Percentiles rank a stretch among this genome's conserved stretches.
Evolutionary conservation across 345 rosid genomes (phyloP).

Genomic region (Triadica sebifera): DNA sequence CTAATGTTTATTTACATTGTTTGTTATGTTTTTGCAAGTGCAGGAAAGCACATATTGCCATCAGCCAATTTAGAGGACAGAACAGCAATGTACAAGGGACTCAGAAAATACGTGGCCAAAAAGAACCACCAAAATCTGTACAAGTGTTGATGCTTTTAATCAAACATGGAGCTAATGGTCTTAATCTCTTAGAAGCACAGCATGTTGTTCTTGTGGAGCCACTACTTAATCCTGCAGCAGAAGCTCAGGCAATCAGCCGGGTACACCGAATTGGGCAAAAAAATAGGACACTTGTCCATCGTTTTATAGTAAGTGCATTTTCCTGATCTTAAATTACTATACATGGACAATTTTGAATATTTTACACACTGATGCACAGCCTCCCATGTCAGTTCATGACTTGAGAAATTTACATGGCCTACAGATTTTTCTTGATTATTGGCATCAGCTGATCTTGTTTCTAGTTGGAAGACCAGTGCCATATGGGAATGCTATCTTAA

Average conservation of each 20-base stretch:
- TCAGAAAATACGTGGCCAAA: conserved; percentile 17
- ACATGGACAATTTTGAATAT: no score
- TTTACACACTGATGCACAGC: no score
- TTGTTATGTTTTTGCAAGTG: conserved; percentile 18
- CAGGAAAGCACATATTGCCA: conserved; percentile 87
- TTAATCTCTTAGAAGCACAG: conserved; percentile 91
- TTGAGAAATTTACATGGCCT: no score
- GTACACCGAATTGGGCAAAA: conserved; percentile 93
- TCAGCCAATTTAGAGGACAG: conserved; percentile 69
- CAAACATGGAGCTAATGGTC: conserved; percentile 97
- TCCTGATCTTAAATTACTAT: not conserved
- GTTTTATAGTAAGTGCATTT: conserved; percentile 62
- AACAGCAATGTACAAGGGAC: conserved; percentile 27
- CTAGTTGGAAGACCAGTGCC: no score
- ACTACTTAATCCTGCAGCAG: conserved; percentile 89
- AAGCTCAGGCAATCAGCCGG: conserved; percentile 94
- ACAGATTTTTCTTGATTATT: no score
- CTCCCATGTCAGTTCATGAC: no score
- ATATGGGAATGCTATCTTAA: no score
- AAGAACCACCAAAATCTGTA: conserved; percentile 36
- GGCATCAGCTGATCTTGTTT: no score
- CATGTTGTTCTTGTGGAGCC: conserved; percentile 96
- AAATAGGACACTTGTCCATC: conserved; percentile 75
- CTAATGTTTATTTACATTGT: conserved; percentile 1
- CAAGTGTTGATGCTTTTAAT: conserved; percentile 82